phyloP scores from a whole-genome alignment of 805 yeast genomes.

The Suhomyces xylopsoci region DNA sequence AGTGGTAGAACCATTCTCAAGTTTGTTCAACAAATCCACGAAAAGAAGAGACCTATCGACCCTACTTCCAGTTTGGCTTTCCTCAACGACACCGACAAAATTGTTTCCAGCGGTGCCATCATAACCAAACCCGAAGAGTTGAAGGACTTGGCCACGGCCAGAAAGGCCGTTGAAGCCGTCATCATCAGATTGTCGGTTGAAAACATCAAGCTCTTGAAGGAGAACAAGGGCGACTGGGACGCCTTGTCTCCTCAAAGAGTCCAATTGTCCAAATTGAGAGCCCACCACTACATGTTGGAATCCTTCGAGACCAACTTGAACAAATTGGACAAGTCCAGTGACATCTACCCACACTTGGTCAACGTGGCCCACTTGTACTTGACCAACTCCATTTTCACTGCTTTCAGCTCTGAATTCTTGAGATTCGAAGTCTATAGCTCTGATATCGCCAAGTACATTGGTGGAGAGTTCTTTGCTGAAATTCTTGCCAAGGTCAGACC shows the following conservation, averaged over 20 bases:
- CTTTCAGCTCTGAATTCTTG: slow-evolving; percentile 37
- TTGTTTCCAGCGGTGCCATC: slow-evolving; percentile 8
- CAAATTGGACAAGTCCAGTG: slow-evolving; percentile 11
- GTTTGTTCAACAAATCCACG: slow-evolving; percentile 31
- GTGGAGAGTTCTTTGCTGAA: slow-evolving; percentile 27
- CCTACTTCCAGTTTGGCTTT: slow-evolving; percentile 25
- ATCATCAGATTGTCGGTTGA: slow-evolving; percentile 34
- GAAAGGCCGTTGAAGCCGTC: slow-evolving; percentile 31
- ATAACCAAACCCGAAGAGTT: slow-evolving; percentile 16
- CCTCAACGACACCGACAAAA: slow-evolving; percentile 23
- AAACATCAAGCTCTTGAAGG: slow-evolving; percentile 26
- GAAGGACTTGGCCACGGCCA: slow-evolving; percentile 12
- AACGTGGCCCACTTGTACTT: slow-evolving; percentile 33
- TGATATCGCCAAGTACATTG: slow-evolving; percentile 24
- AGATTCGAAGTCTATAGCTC: slow-evolving; percentile 33
- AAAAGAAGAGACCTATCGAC: slow-evolving; percentile 29
- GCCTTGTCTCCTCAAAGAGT: slow-evolving; percentile 36
- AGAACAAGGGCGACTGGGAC: slow-evolving; percentile 31
- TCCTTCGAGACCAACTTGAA: slow-evolving; percentile 19
- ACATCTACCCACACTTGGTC: slow-evolving; percentile 23
- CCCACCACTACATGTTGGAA: slow-evolving; percentile 40
- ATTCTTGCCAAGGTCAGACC: slow-evolving; percentile 39
- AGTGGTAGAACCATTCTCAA: slow-evolving; percentile 77
- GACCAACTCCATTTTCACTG: slow-evolving; percentile 30
- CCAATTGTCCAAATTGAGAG: slow-evolving; percentile 40